These are phyloP conservation scores for Diatrype stigma DNA, from an alignment of 2,329 filamentous ascomycete species.

Conservation along the genomic window DNA sequence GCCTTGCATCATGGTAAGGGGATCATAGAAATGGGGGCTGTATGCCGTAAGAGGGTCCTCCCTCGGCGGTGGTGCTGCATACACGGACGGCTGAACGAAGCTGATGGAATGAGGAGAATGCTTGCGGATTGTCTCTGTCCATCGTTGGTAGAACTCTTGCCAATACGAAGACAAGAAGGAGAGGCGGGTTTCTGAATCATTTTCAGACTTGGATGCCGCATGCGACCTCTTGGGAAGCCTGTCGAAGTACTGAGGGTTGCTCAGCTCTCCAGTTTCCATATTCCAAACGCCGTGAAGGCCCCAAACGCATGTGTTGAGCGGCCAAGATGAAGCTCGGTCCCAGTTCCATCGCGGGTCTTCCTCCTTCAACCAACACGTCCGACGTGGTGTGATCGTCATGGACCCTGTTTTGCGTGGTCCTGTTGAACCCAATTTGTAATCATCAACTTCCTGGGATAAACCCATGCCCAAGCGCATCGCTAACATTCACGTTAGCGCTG, in stretches of 20 bases:
- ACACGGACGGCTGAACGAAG: slow-evolving; percentile 18
- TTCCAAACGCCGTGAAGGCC: slow-evolving; percentile 20
- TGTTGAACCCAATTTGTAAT: slow-evolving; percentile 16
- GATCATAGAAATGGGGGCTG: slow-evolving; percentile 22
- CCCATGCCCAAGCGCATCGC: slow-evolving; percentile 12
- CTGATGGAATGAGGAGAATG: slow-evolving; percentile 8
- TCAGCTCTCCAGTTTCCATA: slow-evolving; percentile 11
- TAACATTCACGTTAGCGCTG: no score
- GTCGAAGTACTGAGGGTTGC: slow-evolving; percentile 14
- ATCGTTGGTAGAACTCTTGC: slow-evolving; percentile 15
- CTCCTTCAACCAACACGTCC: slow-evolving; percentile 14
- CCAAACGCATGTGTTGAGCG: slow-evolving; percentile 18
- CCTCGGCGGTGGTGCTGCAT: slow-evolving; percentile 12
- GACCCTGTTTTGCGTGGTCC: slow-evolving; percentile 17
- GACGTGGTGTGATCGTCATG: slow-evolving; percentile 8
- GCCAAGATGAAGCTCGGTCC: slow-evolving; percentile 11
- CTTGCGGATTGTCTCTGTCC: slow-evolving; percentile 9
- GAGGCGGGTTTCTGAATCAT: slow-evolving; percentile 4
- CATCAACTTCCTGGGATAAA: slow-evolving; percentile 11
- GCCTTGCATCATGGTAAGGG: slow-evolving; percentile 18
- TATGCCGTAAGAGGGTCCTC: slow-evolving; percentile 13
- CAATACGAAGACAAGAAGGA: slow-evolving; percentile 19
- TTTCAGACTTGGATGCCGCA: slow-evolving; percentile 6
- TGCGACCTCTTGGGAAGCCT: slow-evolving; percentile 5
- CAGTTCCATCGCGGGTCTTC: slow-evolving; percentile 19